Percentiles rank a stretch among this genome's conserved stretches.
These are phyloP conservation scores for Fusarium robinianum DNA, from an alignment of 2,329 filamentous ascomycete genomes.

Conservation along the genomic window DNA sequence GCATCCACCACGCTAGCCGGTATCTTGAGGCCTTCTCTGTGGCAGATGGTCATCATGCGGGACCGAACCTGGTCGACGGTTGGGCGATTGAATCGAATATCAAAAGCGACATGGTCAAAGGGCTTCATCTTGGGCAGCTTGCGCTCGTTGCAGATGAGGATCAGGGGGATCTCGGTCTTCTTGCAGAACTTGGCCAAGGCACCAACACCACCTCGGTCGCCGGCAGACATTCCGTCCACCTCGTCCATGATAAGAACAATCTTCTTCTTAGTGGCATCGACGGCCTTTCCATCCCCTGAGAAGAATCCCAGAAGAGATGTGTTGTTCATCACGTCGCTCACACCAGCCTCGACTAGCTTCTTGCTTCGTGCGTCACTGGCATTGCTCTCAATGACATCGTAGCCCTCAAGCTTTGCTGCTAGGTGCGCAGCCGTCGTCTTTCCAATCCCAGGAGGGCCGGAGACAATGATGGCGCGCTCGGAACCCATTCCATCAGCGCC, in stretches of 20 bases:
- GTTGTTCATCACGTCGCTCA: slow-evolving; percentile 91
- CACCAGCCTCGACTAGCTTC: slow-evolving; percentile 85
- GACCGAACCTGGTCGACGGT: slow-evolving; percentile 90
- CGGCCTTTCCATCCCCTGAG: slow-evolving; percentile 77
- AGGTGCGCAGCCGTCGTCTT: slow-evolving; percentile 97
- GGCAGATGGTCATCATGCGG: slow-evolving; percentile 93
- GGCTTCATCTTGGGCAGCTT: slow-evolving; percentile 96
- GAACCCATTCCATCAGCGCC: slow-evolving; percentile 84
- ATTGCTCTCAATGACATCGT: slow-evolving; percentile 92
- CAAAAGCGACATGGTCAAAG: slow-evolving; percentile 84
- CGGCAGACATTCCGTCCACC: slow-evolving; percentile 97
- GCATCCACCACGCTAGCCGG: slow-evolving; percentile 84
- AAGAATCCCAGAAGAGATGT: slow-evolving; percentile 93
- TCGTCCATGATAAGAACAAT: slow-evolving; percentile 98
- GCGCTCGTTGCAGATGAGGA: slow-evolving; percentile 97
- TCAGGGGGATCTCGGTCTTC: slow-evolving; percentile 92
- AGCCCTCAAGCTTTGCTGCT: slow-evolving; percentile 89
- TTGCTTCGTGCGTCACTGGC: slow-evolving; percentile 96
- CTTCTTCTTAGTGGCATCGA: slow-evolving; percentile 85
- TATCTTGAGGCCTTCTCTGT: slow-evolving; percentile 86
- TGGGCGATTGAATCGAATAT: slow-evolving; percentile 85
- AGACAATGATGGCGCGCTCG: slow-evolving; percentile 89
- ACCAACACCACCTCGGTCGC: slow-evolving; percentile 93
- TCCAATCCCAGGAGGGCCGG: slow-evolving; percentile 93
- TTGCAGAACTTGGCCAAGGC: slow-evolving; percentile 93